Evolutionary conservation across 2,329 filamentous ascomycete species (phyloP).

Genomic region (Verticillium nonalfalfae): DNA sequence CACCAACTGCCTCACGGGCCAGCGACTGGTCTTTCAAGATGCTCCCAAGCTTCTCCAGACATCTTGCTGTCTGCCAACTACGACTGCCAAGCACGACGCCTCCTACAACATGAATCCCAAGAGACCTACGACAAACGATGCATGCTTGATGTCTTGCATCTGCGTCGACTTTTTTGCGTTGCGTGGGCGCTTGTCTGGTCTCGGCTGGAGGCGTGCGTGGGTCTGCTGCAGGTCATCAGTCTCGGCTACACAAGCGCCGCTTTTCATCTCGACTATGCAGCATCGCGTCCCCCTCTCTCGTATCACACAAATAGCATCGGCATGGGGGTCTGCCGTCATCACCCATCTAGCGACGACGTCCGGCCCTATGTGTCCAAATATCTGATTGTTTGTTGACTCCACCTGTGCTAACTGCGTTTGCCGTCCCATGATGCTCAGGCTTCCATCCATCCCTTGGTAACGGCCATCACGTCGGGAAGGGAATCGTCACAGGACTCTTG

Average conservation of each 20-base stretch:
- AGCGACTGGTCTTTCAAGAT: neutral
- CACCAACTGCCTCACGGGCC: neutral
- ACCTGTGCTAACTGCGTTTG: neutral
- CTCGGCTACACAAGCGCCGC: neutral
- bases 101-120: too few relatives aligned
- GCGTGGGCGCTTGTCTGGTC: neutral
- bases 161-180: neutral
- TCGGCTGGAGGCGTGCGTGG: neutral
- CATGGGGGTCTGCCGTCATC: neutral
- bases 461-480: slow-evolving; percentile 8
- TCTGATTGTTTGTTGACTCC: neutral
- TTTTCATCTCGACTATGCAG: neutral
- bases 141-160: neutral
- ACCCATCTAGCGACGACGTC: too few relatives aligned
- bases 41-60: neutral
- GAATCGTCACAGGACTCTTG: slow-evolving; percentile 39
- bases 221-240: neutral
- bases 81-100: too few relatives aligned
- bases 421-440: too few relatives aligned
- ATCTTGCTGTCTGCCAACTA: neutral
- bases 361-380: too few relatives aligned
- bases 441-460: too few relatives aligned
- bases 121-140: neutral
- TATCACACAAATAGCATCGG: neutral
- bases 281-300: neutral